Base-by-base conservation (phyloP, 1,139 yeast species). In the Pichia sp. region DNA sequence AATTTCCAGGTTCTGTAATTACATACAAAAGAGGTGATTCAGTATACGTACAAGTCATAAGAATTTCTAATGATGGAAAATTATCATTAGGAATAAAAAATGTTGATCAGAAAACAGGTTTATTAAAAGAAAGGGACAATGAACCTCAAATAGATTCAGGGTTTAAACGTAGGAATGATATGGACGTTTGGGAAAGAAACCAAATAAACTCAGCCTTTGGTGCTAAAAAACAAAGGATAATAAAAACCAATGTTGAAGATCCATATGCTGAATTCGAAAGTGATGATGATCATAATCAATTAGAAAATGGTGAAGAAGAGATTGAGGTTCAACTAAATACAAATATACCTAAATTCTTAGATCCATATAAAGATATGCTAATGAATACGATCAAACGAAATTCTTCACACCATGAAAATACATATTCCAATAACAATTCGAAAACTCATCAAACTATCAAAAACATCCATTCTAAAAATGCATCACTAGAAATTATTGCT, bases 151-250 rank as follows among this genome's bases (percentile, higher is more conserved):
- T 15, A 26, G 32, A 40, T 7, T 26, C 47, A 9, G 50, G 51
- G 4, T 50, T 46, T 23, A 72, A 80, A 56, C 68, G 87, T 45
- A 64, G 84, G 36, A 82, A 94, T 0, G 84, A 95, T 0, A 95
- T 95, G 1, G 97, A 90, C 63, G 68, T 90, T 49, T 90, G 96
- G 96, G 97, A 90, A 59, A 74, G 87, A 45, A 72, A 86, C 32
- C 97, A 90, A 59, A 49, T 49, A 62, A 65, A 55, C 37, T 56
- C 60, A 24, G 66, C 66, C 1, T 63, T 50, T 51, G 66, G 66
- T 4, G 58, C 57, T 3, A 63, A 63, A 34, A 51, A 53, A 38
- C 45, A 50, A 22, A 45, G 50, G 8, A 26, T 48, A 3, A 30
- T 46, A 4, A 16, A 47, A 23, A 49, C 50, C 20, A 58, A 51